Evolutionary conservation across 305 asterid species (phyloP), one percentile per base, ranked within the genome.

Genomic region (Withania somnifera): DNA sequence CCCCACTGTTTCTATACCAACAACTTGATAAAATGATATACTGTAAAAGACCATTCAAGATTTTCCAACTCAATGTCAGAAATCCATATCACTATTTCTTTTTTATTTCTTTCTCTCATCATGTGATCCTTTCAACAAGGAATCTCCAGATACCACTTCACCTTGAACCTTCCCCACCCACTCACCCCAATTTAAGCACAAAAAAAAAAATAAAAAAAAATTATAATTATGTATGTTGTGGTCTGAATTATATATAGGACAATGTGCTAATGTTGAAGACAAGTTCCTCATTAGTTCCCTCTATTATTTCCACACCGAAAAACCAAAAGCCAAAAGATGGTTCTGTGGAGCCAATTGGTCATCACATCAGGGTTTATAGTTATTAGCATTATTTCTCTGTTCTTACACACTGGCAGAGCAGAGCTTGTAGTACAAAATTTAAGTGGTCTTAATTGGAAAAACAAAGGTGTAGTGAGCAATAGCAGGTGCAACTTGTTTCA

Each of bases 401-500:
- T 73, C 32, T 82, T 83, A 34, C 51, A 26, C 20, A 75, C 6
- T 64, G 58, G 88, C 82, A 77, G 47, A 14, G 84, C 73, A 68
- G 80, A 24, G 78, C 3, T 75, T 38, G 22, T 76, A 26, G 77
- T 57, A 45, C 69, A 50, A 24, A 87, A 83, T 79, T 71, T 84
- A 0, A 82, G 56, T 40, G 82, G 36, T 17, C 40, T 20, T 15
- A 20, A 19, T 28, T 13, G 82, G 82, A 26, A 80, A 87, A 53
- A 82, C 82, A 77, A 77, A 84, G 66, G 77, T 63, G 3, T 60
- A 11, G 82, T 75, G 30, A 75, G 80, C 63, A 24, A 56, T 36
- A 71, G 80, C 26, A 85, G 86, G 2, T 93, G 97, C 87, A 89
- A 91, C 66, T 82, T 92, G 66, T 93, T 88, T 57, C 90, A 85